phyloP scores from a whole-genome alignment of 768 basidiomycete genomes.

The Russula dissimulans region DNA sequence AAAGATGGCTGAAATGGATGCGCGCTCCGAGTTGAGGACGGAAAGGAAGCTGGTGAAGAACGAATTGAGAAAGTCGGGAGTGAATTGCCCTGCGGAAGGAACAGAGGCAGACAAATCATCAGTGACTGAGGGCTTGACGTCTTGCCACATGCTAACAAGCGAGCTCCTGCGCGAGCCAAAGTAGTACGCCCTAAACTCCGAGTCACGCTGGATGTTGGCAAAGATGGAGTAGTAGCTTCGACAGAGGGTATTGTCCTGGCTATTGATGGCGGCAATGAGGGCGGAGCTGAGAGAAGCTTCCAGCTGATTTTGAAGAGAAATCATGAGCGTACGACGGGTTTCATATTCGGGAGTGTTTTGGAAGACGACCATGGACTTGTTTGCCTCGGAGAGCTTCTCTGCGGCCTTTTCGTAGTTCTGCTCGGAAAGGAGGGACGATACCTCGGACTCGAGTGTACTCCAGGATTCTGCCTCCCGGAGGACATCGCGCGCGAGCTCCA shows the following conservation, averaged over 20 bases:
- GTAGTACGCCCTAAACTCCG: conserved; percentile 92
- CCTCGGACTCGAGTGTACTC: conserved; percentile 90
- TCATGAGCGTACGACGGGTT: conserved; percentile 72
- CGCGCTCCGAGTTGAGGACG: conserved; percentile 61
- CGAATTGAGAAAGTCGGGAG: conserved; percentile 58
- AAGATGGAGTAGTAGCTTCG: conserved; percentile 81
- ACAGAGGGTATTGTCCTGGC: conserved; percentile 65
- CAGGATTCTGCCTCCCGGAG: conserved; percentile 93
- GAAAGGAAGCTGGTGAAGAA: conserved; percentile 67
- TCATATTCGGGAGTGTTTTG: conserved; percentile 91
- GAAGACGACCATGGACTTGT: conserved; percentile 83
- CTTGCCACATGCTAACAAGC: conserved; percentile 64
- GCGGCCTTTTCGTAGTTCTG: conserved; percentile 82
- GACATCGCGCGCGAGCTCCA: conserved; percentile 87
- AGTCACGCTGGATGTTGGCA: conserved; percentile 80
- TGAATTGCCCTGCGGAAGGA: conserved; percentile 28
- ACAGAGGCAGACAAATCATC: conserved; percentile 31
- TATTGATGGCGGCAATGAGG: conserved; percentile 76
- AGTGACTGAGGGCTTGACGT: conserved; percentile 40
- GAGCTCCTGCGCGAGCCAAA: conserved; percentile 68
- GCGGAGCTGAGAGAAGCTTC: conserved; percentile 90
- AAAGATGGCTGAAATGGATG: conserved; percentile 75
- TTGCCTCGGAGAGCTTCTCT: conserved; percentile 84
- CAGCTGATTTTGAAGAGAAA: conserved; percentile 90
- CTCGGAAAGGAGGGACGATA: conserved; percentile 74